Conservation (phyloP, 805 yeast genomes). For the Metschnikowia similis region DNA sequence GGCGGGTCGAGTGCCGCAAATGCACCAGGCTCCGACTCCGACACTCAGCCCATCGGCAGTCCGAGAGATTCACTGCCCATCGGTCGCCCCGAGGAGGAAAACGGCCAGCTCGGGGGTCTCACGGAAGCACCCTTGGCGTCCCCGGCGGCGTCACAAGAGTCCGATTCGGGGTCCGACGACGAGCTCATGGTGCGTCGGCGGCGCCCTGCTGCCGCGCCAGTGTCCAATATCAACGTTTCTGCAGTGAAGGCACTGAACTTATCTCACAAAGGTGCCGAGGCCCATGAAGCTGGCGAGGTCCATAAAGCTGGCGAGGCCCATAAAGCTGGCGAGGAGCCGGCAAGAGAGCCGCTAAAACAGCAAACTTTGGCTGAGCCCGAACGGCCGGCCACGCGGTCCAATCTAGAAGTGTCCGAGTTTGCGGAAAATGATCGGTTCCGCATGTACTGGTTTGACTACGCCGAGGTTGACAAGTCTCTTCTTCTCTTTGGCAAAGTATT, state of each 20-base stretch:
- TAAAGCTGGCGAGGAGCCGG: too few species aligned
- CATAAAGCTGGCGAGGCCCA: too few species aligned
- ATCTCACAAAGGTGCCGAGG: slow-evolving; percentile 5
- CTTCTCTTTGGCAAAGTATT: slow-evolving; percentile 77
- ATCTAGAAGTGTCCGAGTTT: slow-evolving; percentile 21
- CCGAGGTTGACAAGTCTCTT: slow-evolving; percentile 67
- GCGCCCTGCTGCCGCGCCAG: slow-evolving; percentile 46
- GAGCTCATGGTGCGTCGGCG: slow-evolving; percentile 55
- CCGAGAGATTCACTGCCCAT: background rate
- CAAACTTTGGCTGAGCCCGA: background rate
- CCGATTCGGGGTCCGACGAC: slow-evolving; percentile 40
- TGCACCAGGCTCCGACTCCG: background rate
- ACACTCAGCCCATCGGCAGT: background rate
- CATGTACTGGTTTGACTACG: slow-evolving; percentile 88
- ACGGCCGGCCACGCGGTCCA: slow-evolving; percentile 16
- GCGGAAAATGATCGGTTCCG: slow-evolving; percentile 44
- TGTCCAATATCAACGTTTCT: slow-evolving; percentile 39
- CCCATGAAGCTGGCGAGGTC: too few species aligned
- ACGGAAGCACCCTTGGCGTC: too few species aligned
- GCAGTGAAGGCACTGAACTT: slow-evolving; percentile 28
- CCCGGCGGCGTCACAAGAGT: background rate
- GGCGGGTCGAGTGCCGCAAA: background rate
- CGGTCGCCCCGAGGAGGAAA: background rate
- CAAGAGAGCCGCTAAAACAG: slow-evolving; percentile 13
- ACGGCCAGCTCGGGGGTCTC: too few species aligned